Conservation (phyloP, 306 rosid species). For the Castanea mollissima region DNA sequence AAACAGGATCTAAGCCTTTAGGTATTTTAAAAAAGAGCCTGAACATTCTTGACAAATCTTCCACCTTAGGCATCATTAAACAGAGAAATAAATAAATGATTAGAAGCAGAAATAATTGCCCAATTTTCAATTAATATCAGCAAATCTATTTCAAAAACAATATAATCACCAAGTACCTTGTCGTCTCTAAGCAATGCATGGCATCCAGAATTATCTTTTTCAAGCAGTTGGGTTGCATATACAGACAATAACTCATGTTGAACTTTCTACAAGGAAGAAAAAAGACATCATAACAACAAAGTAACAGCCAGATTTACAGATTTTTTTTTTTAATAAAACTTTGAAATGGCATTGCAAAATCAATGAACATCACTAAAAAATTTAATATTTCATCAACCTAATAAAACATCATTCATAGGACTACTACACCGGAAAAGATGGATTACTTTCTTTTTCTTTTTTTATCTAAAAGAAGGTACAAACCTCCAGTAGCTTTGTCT, state of each 20-base stretch:
- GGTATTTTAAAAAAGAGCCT: slow-evolving; percentile 96
- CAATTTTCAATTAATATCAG: background rate
- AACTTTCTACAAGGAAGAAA: slow-evolving; percentile 53
- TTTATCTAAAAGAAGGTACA: background rate
- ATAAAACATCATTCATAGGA: background rate
- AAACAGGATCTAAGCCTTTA: slow-evolving; percentile 85
- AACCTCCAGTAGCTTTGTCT: slow-evolving; percentile 46
- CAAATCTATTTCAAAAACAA: background rate
- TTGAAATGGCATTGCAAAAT: background rate
- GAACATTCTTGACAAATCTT: slow-evolving; percentile 94
- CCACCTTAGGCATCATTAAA: slow-evolving; percentile 47
- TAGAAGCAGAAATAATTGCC: background rate
- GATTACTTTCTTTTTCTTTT: too few species aligned
- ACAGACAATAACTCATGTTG: slow-evolving; percentile 71
- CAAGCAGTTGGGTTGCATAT: slow-evolving; percentile 81
- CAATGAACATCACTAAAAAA: background rate
- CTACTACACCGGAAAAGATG: background rate
- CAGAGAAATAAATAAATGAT: background rate
- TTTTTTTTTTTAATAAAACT: background rate
- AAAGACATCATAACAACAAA: background rate
- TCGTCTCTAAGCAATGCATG: slow-evolving; percentile 88
- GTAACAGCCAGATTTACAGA: background rate
- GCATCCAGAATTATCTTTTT: slow-evolving; percentile 91
- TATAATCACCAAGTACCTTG: slow-evolving; percentile 48
- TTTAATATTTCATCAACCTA: background rate